Base-by-base conservation (phyloP, 331 rosid genomes). In the Quercus phellos region DNA sequence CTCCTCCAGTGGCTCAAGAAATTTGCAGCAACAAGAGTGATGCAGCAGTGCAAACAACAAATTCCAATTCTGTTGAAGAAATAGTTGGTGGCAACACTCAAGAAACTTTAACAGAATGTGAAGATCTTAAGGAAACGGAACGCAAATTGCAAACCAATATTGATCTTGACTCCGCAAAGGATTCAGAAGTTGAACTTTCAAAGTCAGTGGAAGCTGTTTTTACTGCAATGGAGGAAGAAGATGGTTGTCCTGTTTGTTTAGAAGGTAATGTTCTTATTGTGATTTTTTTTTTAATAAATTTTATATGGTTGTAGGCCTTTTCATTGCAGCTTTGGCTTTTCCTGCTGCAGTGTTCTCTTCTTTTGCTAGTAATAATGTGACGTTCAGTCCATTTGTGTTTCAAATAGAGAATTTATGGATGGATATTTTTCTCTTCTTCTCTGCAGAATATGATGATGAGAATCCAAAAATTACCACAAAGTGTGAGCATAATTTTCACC, bases 401-500 rank as follows among this genome's bases (percentile, higher is more conserved):
- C 26, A 22, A 74, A 22, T 32, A 26, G n/a, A 75, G 2, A 18
- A 61, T 59, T 55, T 74, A 19, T 24, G 71, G 55, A 63, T 78
- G 26, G 29, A 55, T 42, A 29, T 60, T 12, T 56, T 59, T 83
- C 70, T 72, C 24, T 81, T 74, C 51, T 73, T 78, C 79, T 74
- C 54, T 60, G 85, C 93, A 95, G 98, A 93, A 63, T 95, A 95
- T 68, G 96, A 93, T 58, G 83, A 35, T 3, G 94, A 91, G 85
- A 89, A 95, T 82, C 99, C 99, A 66, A 90, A 90, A 84, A 84
- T 90, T 19, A 38, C 51, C 67, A 85, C 93, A 76, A 88, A 89
- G 72, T 95, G 99, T 16, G 96, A 89, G 30, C 99, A 93, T 87
- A 87, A 95, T 83, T 95, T 90, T 88, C 99, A 95, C 90, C 97